Percentiles rank a stretch among this genome's conserved stretches.
Conservation (phyloP, 495 filamentous ascomycete genomes). For the Tuber borchii region DNA sequence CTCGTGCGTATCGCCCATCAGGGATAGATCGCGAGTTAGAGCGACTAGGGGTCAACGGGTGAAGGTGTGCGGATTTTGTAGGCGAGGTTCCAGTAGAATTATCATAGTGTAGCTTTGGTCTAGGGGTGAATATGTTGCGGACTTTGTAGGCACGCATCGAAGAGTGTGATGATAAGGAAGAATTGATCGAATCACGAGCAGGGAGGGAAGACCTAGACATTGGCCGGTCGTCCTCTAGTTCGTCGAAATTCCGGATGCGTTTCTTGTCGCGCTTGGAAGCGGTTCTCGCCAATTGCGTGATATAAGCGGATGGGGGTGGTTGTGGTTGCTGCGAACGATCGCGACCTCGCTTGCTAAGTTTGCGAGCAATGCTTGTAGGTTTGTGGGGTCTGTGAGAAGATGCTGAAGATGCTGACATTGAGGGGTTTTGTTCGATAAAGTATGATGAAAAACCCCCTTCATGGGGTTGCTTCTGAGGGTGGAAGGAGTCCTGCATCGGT, state of each 20-base stretch:
- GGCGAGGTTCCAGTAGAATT: conserved; percentile 24
- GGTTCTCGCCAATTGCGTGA: conserved; percentile 33
- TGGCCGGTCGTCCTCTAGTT: conserved; percentile 34
- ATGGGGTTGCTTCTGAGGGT: conserved; percentile 35
- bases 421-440: conserved; percentile 31
- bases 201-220: conserved; percentile 36
- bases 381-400: conserved; percentile 41
- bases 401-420: conserved; percentile 27
- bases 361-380: conserved; percentile 32
- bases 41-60: conserved; percentile 25
- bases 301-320: conserved; percentile 37
- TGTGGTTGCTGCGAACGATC: conserved; percentile 23
- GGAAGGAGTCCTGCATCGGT: conserved; percentile 27
- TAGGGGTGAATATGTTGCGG: conserved; percentile 34
- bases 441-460: conserved; percentile 35
- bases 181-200: conserved; percentile 35
- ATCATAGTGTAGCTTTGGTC: conserved; percentile 39
- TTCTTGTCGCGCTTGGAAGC: conserved; percentile 34
- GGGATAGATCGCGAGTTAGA: conserved; percentile 29
- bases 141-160: conserved; percentile 40
- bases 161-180: conserved; percentile 36
- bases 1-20: conserved; percentile 23
- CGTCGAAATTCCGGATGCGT: conserved; percentile 33
- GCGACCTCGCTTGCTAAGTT: conserved; percentile 36
- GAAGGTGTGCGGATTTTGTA: conserved; percentile 9